Conservation (phyloP, 106 monocot species). For the Dendrobium catenatum region DNA sequence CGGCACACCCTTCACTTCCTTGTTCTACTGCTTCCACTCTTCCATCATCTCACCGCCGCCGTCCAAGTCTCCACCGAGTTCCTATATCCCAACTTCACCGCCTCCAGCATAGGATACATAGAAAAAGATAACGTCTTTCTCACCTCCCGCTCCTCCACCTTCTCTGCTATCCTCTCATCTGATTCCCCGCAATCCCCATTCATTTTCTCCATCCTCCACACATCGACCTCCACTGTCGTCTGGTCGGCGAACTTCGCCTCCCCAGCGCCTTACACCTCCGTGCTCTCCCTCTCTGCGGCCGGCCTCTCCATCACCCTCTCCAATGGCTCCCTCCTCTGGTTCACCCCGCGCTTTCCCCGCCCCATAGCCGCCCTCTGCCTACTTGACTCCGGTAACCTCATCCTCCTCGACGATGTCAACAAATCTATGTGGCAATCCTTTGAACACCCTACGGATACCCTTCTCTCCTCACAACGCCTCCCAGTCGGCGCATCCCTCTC, state of each 20-base stretch:
- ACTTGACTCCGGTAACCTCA: conserved; percentile 40
- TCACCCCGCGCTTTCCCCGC: conserved; percentile 30
- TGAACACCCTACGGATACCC: conserved; percentile 63
- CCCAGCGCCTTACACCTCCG: conserved; percentile 22
- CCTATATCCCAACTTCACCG: too few relatives aligned
- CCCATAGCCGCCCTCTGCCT: conserved; percentile 39
- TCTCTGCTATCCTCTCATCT: conserved; percentile 31
- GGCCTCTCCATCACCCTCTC: conserved; percentile 38
- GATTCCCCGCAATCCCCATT: conserved; percentile 18
- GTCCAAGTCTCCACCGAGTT: too few relatives aligned
- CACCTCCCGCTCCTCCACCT: conserved; percentile 2
- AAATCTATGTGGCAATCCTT: conserved; percentile 78
- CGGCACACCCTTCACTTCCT: background rate
- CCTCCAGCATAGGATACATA: too few relatives aligned
- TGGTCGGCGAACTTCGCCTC: conserved; percentile 54
- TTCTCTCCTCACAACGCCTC: conserved; percentile 55
- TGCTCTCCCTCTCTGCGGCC: conserved; percentile 36
- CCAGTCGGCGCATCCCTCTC: conserved; percentile 23
- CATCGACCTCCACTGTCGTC: conserved; percentile 12
- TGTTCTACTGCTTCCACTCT: too few relatives aligned
- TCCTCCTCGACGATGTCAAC: conserved; percentile 46
- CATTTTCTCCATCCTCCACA: conserved; percentile 48
- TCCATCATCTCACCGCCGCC: too few relatives aligned
- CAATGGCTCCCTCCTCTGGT: conserved; percentile 39
- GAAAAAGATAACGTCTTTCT: too few relatives aligned